phyloP scores from a whole-genome alignment of 768 basidiomycete species.

The Inosperma sp. region DNA sequence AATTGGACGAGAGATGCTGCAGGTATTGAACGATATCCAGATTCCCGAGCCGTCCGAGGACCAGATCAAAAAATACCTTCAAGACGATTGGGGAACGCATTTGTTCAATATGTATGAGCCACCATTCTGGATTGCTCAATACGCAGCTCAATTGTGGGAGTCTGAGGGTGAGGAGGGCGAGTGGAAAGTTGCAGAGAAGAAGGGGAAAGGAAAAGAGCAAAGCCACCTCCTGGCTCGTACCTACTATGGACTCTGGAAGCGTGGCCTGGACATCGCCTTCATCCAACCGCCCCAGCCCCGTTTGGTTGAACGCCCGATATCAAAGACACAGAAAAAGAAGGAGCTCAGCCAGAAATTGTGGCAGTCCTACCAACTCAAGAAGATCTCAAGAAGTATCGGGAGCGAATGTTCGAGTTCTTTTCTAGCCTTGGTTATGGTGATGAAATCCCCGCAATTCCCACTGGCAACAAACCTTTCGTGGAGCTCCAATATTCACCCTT shows the following conservation, averaged over 20 bases:
- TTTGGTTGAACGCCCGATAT: background rate
- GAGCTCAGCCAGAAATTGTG: background rate
- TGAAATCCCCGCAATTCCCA: background rate
- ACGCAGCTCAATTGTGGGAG: background rate
- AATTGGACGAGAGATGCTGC: constrained; percentile 42
- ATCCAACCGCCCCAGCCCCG: constrained; percentile 21
- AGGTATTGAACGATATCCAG: constrained; percentile 42
- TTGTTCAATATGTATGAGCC: constrained; percentile 38
- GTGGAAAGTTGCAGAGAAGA: constrained; percentile 6
- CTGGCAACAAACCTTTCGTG: background rate
- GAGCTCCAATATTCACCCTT: constrained; percentile 30
- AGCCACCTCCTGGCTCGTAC: constrained; percentile 22
- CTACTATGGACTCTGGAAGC: constrained; percentile 50
- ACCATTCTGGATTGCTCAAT: constrained; percentile 44
- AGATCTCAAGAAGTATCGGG: constrained; percentile 1
- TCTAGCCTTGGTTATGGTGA: background rate
- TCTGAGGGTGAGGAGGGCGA: constrained; percentile 8
- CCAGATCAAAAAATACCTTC: constrained; percentile 39
- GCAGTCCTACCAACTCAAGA: background rate
- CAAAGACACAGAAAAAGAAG: background rate
- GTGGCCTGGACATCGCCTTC: constrained; percentile 45
- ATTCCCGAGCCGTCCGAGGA: constrained; percentile 23
- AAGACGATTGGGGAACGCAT: constrained; percentile 44
- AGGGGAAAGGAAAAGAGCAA: constrained; percentile 13
- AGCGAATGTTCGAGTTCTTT: constrained; percentile 7